phyloP scores from a whole-genome alignment of 768 basidiomycete species.

The Bullera alba region DNA sequence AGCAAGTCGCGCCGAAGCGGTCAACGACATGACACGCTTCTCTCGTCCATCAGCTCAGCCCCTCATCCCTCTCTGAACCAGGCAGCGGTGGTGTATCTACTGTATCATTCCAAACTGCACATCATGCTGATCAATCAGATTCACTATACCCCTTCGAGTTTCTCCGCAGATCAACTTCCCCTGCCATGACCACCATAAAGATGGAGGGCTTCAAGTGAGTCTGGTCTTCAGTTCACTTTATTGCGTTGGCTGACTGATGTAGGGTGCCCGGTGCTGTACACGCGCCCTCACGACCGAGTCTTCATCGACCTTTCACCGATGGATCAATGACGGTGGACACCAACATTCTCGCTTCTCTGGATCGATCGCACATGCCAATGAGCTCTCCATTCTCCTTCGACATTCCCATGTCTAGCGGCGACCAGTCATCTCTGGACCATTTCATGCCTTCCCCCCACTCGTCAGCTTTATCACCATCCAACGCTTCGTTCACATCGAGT shows the following conservation, averaged over 20 bases:
- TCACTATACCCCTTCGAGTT: background rate
- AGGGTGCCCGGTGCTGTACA: background rate
- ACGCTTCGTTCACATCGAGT: background rate
- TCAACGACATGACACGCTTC: too few species aligned
- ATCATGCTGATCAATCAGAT: too few species aligned
- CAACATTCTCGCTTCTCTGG: constrained; percentile 18
- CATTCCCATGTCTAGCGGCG: constrained; percentile 7
- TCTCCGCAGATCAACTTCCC: background rate
- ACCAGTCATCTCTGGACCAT: constrained; percentile 5
- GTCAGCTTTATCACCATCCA: background rate
- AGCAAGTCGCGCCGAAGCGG: too few species aligned
- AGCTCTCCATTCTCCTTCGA: constrained; percentile 16
- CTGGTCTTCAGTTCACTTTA: background rate
- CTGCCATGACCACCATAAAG: background rate
- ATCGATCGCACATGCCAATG: constrained; percentile 6
- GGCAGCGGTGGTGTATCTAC: too few species aligned
- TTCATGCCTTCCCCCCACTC: constrained; percentile 10
- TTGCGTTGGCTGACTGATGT: background rate
- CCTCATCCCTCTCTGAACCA: too few species aligned
- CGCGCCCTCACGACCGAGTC: constrained; percentile 9
- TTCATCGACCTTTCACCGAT: constrained; percentile 29
- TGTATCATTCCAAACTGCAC: too few species aligned
- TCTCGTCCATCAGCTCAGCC: too few species aligned
- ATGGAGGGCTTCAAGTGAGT: background rate
- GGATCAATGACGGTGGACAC: constrained; percentile 32